A percentile compares a stretch with the other conserved stretches of the same genome.
phyloP scores from a whole-genome alignment of 139 green algal genomes.

The Chlamydomonas sp. region DNA sequence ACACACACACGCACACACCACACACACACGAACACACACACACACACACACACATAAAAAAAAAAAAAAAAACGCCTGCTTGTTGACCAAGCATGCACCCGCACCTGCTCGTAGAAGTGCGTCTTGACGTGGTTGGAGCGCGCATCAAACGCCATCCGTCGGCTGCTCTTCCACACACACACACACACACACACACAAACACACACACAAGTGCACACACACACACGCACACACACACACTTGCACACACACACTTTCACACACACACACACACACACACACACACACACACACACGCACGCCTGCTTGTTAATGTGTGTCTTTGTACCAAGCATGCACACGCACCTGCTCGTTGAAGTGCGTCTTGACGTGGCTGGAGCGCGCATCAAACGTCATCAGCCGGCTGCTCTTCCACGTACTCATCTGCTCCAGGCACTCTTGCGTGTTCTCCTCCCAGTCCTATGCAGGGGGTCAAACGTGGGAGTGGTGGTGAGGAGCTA shows the following conservation, averaged over 20 bases:
- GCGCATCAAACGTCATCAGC: conserved; percentile 66
- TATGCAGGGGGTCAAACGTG: too few species aligned
- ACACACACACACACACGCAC: conserved; percentile 1
- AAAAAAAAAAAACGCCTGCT: too few species aligned
- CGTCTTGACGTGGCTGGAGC: conserved; percentile 58
- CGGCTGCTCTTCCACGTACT: conserved; percentile 52
- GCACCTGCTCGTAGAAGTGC: conserved; percentile 65
- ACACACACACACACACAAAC: too few species aligned
- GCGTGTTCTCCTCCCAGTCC: conserved; percentile 31
- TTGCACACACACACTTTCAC: too few species aligned
- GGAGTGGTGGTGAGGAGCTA: too few species aligned
- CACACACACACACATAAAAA: conserved; percentile 1
- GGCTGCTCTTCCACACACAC: conserved; percentile 52
- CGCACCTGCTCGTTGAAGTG: conserved; percentile 70
- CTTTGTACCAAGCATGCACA: too few species aligned
- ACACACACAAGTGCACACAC: too few species aligned
- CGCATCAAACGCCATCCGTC: conserved; percentile 66
- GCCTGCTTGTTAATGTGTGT: conserved; percentile 1
- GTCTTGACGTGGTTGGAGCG: conserved; percentile 58
- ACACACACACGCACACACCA: too few species aligned
- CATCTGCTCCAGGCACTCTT: conserved; percentile 46
- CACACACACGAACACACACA: not conserved
- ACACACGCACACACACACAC: too few species aligned
- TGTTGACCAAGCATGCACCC: too few species aligned
- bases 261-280: conserved; percentile 2